Evolutionary conservation across 2,329 filamentous ascomycete genomes (phyloP).

Genomic region (Peltaster fructicola): DNA sequence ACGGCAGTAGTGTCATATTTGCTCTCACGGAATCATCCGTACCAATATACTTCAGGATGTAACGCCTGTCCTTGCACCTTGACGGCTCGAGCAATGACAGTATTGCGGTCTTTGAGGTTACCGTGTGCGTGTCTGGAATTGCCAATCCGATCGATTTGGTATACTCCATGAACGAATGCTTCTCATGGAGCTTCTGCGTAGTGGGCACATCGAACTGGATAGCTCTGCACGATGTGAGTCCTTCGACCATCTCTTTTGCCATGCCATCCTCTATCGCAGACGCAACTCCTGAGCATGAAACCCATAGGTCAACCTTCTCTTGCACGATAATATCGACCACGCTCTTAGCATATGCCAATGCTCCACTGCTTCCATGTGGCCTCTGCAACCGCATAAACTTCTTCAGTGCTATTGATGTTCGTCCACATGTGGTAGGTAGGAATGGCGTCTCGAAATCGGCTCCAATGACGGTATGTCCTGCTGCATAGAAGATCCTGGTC

Average conservation of each 20-base stretch:
- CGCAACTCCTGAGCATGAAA: conserved; percentile 53
- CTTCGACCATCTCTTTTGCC: conserved; percentile 44
- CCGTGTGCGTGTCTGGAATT: conserved; percentile 27
- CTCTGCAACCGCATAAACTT: conserved; percentile 35
- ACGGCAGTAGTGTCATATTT: conserved; percentile 49
- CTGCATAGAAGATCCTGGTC: conserved; percentile 45
- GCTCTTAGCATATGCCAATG: conserved; percentile 35
- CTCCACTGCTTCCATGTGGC: conserved; percentile 16
- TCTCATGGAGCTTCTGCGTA: conserved; percentile 43
- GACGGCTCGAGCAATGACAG: conserved; percentile 33
- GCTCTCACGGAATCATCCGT: conserved; percentile 42
- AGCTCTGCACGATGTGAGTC: conserved; percentile 38
- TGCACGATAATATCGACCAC: conserved; percentile 40
- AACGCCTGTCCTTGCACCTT: conserved; percentile 22
- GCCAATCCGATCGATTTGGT: conserved; percentile 35
- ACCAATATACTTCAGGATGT: conserved; percentile 49
- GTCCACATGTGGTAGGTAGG: conserved; percentile 27
- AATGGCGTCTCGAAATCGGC: conserved; percentile 40
- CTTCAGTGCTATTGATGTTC: conserved; percentile 39
- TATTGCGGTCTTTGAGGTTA: conserved; percentile 36
- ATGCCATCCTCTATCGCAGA: conserved; percentile 48
- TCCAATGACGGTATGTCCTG: conserved; percentile 53
- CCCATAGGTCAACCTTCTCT: conserved; percentile 53
- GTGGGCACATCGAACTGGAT: conserved; percentile 44
- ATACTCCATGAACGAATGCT: conserved; percentile 46